These are phyloP conservation scores for Ceratocystis destructans DNA, from an alignment of 2,329 filamentous ascomycete species.

Conservation along the genomic window DNA sequence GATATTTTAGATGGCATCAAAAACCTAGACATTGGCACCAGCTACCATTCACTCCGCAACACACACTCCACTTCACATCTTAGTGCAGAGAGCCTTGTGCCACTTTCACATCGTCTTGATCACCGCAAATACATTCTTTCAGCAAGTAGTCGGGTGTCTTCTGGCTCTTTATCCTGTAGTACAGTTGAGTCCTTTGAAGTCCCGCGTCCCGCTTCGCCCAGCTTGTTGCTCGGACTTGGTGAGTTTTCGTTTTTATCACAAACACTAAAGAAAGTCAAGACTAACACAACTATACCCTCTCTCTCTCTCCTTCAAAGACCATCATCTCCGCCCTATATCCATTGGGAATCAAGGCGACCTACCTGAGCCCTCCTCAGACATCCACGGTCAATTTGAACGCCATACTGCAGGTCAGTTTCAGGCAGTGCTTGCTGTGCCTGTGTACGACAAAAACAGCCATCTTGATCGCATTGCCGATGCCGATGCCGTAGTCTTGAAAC, in stretches of 20 bases:
- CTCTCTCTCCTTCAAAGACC: not conserved
- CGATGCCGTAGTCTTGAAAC: conserved; percentile 13
- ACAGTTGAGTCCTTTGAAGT: conserved; percentile 4
- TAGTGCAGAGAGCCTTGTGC: not conserved
- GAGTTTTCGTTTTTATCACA: not conserved
- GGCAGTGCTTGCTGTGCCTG: conserved; percentile 17
- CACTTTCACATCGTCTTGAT: conserved; percentile 6
- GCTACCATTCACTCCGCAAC: conserved; percentile 2
- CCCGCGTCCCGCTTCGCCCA: conserved; percentile 15
- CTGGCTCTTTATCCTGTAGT: conserved; percentile 3
- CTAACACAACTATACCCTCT: not conserved
- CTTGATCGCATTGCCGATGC: conserved; percentile 13
- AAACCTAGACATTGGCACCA: conserved; percentile 15
- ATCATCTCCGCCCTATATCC: conserved; percentile 11
- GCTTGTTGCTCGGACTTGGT: conserved; percentile 16
- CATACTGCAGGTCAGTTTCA: conserved; percentile 19
- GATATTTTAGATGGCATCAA: conserved; percentile 17
- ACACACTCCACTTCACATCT: not conserved
- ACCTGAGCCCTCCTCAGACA: conserved; percentile 5
- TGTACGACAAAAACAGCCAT: conserved; percentile 17
- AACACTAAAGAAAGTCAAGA: not conserved
- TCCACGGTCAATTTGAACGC: conserved; percentile 7
- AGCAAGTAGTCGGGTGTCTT: conserved; percentile 7
- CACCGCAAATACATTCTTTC: conserved; percentile 10
- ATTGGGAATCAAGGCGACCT: conserved; percentile 9